Evolutionary conservation across 2,329 filamentous ascomycete genomes (phyloP).

Genomic region (Colletotrichum sidae): DNA sequence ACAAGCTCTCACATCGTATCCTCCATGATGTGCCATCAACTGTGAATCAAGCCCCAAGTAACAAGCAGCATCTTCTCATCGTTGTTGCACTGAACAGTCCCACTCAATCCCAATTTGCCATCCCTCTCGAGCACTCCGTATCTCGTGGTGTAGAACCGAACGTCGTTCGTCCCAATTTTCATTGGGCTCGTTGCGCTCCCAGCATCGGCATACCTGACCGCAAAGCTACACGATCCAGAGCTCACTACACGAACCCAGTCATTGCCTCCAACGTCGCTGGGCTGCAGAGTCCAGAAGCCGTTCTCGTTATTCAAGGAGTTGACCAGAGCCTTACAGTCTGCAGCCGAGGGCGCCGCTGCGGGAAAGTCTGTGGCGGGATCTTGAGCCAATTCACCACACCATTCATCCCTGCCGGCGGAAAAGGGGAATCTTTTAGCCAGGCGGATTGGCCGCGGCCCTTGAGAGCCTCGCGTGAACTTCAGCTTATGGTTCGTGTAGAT

Average conservation of each 20-base stretch:
- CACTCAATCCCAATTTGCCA: conserved; percentile 30
- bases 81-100: conserved; percentile 32
- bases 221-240: conserved; percentile 35
- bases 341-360: conserved; percentile 24
- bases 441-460: conserved; percentile 18
- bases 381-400: conserved; percentile 34
- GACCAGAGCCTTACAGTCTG: conserved; percentile 28
- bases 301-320: conserved; percentile 4
- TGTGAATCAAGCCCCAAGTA: conserved; percentile 32
- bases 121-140: conserved; percentile 18
- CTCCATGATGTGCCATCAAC: background rate
- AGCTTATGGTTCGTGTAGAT: conserved; percentile 17
- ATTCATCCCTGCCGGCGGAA: conserved; percentile 34
- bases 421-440: conserved; percentile 23
- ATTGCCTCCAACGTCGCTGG: conserved; percentile 20
- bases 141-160: conserved; percentile 33
- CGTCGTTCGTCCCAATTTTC: conserved; percentile 36
- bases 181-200: conserved; percentile 12
- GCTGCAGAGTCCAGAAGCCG: conserved; percentile 33
- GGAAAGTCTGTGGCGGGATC: conserved; percentile 26
- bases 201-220: conserved; percentile 17
- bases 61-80: conserved; percentile 22
- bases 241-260: conserved; percentile 33
- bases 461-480: conserved; percentile 14
- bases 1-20: background rate